phyloP scores from a whole-genome alignment of 208 protist genomes.

The Wallacemonas sp. region DNA sequence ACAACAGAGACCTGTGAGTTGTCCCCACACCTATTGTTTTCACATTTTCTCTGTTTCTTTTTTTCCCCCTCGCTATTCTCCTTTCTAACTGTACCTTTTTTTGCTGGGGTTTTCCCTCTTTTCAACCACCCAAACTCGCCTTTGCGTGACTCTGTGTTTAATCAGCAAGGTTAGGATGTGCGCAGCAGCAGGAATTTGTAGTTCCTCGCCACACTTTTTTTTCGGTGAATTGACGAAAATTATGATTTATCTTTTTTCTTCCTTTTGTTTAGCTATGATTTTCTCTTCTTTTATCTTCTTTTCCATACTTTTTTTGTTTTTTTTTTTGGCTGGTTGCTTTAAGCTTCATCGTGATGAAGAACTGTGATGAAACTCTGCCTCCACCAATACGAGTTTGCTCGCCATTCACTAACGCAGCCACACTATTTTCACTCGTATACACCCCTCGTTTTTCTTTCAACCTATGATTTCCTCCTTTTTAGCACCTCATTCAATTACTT shows the following conservation, averaged over 20 bases:
- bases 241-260: conserved; percentile 13
- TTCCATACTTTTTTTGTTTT: conserved; percentile 7
- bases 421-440: no score
- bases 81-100: conserved; percentile 17
- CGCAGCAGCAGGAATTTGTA: no score
- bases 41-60: not conserved
- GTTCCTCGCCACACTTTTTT: not conserved
- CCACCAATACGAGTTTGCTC: no score
- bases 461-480: not conserved
- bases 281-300: conserved; percentile 16
- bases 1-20: no score
- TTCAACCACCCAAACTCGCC: no score
- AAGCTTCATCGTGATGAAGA: no score
- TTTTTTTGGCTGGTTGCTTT: conserved; percentile 12
- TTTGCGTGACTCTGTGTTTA: no score
- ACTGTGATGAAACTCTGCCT: no score
- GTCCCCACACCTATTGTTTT: not conserved
- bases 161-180: no score
- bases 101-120: no score
- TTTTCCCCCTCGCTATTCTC: not conserved
- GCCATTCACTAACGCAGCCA: no score
- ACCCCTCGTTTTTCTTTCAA: conserved; percentile 19
- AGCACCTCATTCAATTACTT: no score
- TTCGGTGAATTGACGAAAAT: not conserved
- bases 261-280: not conserved